Evolutionary conservation across 345 rosid genomes (phyloP).

Genomic region (Sisymbrium irio): DNA sequence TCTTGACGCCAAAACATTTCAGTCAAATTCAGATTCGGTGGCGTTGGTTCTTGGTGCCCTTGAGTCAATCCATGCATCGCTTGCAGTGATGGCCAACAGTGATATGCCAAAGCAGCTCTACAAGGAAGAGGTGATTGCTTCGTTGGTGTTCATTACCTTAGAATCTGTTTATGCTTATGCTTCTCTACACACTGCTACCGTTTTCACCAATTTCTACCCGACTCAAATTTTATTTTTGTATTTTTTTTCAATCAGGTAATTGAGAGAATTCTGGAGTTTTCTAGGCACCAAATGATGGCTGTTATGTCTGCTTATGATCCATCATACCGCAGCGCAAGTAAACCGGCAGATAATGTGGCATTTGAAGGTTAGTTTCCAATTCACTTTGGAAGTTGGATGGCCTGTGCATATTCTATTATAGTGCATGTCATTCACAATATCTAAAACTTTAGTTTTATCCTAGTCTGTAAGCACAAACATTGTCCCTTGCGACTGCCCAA

Average conservation of each 20-base stretch:
- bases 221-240: slow-evolving; percentile 8
- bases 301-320: slow-evolving; percentile 96
- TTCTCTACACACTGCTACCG: background rate
- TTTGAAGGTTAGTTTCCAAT: slow-evolving; percentile 62
- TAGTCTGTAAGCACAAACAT: slow-evolving; percentile 8
- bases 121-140: slow-evolving; percentile 79
- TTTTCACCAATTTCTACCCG: background rate
- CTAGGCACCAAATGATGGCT: slow-evolving; percentile 82
- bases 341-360: slow-evolving; percentile 67
- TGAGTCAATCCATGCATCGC: slow-evolving; percentile 93
- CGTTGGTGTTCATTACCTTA: slow-evolving; percentile 10
- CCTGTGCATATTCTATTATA: slow-evolving; percentile 2
- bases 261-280: slow-evolving; percentile 94
- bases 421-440: background rate
- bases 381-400: slow-evolving; percentile 19
- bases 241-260: slow-evolving; percentile 58
- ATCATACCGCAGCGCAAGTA: slow-evolving; percentile 74
- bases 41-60: slow-evolving; percentile 72
- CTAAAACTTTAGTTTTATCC: background rate
- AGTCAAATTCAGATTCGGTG: slow-evolving; percentile 76
- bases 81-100: slow-evolving; percentile 83
- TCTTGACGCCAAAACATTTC: slow-evolving; percentile 34
- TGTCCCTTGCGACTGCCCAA: slow-evolving; percentile 1
- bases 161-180: background rate
- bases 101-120: slow-evolving; percentile 96